Conservation (phyloP, 768 basidiomycete species). For the Amanita jacksonii region DNA sequence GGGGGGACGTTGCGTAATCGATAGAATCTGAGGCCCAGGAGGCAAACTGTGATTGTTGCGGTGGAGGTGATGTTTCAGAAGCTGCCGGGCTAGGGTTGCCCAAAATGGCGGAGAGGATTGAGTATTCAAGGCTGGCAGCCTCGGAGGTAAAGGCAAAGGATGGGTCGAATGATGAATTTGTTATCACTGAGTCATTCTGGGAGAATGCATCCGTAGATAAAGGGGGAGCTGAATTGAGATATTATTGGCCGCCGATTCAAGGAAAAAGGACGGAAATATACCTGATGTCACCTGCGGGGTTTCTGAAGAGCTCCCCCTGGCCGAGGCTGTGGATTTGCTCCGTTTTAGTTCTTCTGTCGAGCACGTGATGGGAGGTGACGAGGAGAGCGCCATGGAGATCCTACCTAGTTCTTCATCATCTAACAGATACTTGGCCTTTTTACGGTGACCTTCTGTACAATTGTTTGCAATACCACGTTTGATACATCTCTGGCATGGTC, state of each 20-base stretch:
- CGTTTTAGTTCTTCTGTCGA: constrained; percentile 39
- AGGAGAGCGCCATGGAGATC: constrained; percentile 20
- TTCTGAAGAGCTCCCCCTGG: constrained; percentile 19
- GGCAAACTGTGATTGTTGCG: constrained; percentile 27
- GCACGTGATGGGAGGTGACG: constrained; percentile 27
- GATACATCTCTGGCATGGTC: constrained; percentile 92
- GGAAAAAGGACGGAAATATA: constrained; percentile 17
- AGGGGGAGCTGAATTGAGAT: constrained; percentile 12
- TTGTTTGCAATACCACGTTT: constrained; percentile 85
- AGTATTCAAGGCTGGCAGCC: constrained; percentile 91
- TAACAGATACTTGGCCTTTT: constrained; percentile 96
- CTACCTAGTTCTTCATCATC: constrained; percentile 89
- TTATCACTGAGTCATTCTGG: constrained; percentile 51
- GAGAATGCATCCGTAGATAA: constrained; percentile 40
- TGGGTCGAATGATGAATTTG: constrained; percentile 51
- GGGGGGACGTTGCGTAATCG: constrained; percentile 28
- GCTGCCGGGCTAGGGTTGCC: constrained; percentile 61
- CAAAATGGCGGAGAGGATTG: constrained; percentile 86
- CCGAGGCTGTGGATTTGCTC: constrained; percentile 25
- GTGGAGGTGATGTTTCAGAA: constrained; percentile 32
- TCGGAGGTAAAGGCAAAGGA: constrained; percentile 72
- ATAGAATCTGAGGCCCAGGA: constrained; percentile 35
- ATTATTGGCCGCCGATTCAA: background rate
- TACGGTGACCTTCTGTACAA: constrained; percentile 92
- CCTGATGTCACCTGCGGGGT: constrained; percentile 26